These are phyloP conservation scores for Spirogloea muscicola DNA, from an alignment of 139 green algal genomes.

Conservation along the genomic window DNA sequence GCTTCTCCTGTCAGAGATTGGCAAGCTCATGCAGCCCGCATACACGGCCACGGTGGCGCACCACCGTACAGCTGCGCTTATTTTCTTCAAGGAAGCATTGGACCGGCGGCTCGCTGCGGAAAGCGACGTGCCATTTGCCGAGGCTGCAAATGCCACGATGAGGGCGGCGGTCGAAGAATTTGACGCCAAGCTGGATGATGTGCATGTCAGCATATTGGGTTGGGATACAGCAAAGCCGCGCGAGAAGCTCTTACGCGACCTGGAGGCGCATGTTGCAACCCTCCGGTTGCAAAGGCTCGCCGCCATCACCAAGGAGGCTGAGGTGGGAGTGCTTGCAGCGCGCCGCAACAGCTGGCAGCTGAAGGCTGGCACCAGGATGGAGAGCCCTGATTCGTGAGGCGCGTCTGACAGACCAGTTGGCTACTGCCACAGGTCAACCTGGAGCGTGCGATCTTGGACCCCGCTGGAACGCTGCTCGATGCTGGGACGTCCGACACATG, in stretches of 20 bases:
- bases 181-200: too few species aligned
- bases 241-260: constrained; percentile 29
- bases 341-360: too few species aligned
- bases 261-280: constrained; percentile 19
- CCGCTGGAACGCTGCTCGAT: constrained; percentile 11
- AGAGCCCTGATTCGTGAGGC: too few species aligned
- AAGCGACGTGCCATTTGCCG: too few species aligned
- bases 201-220: background rate
- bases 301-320: constrained; percentile 5
- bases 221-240: constrained; percentile 3
- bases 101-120: too few species aligned
- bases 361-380: too few species aligned
- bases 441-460: constrained; percentile 2
- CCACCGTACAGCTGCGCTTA: constrained; percentile 9
- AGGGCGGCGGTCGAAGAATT: too few species aligned
- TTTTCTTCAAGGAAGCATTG: constrained; percentile 34
- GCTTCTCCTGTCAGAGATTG: constrained; percentile 23
- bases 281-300: constrained; percentile 24
- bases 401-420: too few species aligned
- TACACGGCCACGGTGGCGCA: constrained; percentile 11
- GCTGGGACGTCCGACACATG: constrained; percentile 24
- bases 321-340: too few species aligned
- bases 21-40: background rate
- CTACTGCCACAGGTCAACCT: too few species aligned
- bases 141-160: too few species aligned